Percentiles rank a stretch among this genome's conserved stretches.
Evolutionary conservation across 2,329 filamentous ascomycete species (phyloP).

Genomic region (Fusarium vanettenii): DNA sequence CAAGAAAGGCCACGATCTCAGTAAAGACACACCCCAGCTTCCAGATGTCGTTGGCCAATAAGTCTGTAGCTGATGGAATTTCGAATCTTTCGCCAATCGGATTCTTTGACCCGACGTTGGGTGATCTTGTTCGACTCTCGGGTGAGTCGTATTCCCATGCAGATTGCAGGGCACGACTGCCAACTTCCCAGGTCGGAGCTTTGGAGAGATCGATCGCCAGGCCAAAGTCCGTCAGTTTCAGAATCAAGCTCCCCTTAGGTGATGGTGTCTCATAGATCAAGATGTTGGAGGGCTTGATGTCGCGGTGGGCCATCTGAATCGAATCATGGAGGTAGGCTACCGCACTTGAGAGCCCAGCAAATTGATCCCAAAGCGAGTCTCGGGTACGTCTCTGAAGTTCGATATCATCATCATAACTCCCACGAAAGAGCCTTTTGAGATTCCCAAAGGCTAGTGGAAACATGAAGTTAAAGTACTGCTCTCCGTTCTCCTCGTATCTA

Average conservation of each 20-base stretch:
- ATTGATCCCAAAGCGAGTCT: not conserved
- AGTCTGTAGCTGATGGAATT: not conserved
- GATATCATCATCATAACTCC: not conserved
- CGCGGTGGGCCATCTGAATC: not conserved
- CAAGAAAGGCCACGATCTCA: not conserved
- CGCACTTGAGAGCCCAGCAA: not conserved
- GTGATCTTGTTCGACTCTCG: not conserved
- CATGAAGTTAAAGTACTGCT: not conserved
- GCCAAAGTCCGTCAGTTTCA: not conserved
- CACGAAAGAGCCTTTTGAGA: not conserved
- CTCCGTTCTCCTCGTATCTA: not conserved
- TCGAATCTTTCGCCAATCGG: not conserved
- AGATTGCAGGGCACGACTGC: not conserved
- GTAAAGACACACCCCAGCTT: not conserved
- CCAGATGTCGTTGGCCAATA: not conserved
- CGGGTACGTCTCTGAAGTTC: not conserved
- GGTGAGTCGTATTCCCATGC: not conserved
- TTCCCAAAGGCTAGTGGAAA: not conserved
- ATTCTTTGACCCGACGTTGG: not conserved
- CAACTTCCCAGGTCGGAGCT: not conserved
- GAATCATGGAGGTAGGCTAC: not conserved
- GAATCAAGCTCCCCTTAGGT: not conserved
- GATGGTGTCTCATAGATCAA: not conserved
- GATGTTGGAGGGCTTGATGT: not conserved
- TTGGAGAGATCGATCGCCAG: not conserved